Conservation (phyloP, 2,329 filamentous ascomycete genomes). For the Diaporthe citriasiana region DNA sequence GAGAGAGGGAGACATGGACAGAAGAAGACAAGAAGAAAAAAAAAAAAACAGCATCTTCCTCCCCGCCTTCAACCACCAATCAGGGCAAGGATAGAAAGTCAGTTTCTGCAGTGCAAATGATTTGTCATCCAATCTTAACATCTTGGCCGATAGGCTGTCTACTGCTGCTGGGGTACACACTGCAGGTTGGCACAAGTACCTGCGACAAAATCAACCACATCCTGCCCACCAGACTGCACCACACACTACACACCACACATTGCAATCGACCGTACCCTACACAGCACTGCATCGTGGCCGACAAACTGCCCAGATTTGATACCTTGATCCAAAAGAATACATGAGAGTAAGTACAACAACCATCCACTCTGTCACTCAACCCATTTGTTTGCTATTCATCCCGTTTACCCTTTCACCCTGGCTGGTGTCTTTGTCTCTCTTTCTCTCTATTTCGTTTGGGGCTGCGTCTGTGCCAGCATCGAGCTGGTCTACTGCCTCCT, state of each 20-base stretch:
- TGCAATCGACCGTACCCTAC: not conserved
- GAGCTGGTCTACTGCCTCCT: not conserved
- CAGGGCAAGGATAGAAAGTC: not conserved
- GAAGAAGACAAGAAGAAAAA: not conserved
- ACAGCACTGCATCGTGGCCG: not conserved
- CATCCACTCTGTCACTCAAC: not conserved
- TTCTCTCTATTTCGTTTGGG: not conserved
- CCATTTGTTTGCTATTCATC: not conserved
- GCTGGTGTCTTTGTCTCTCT: not conserved
- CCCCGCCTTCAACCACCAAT: not conserved
- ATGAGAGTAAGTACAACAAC: slow-evolving; percentile 28
- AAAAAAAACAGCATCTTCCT: not conserved
- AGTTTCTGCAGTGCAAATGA: too few relatives aligned
- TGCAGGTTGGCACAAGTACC: slow-evolving; percentile 14
- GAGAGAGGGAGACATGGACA: not conserved
- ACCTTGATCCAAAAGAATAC: slow-evolving; percentile 1
- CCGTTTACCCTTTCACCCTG: not conserved
- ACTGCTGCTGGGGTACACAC: not conserved
- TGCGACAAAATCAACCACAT: slow-evolving; percentile 17
- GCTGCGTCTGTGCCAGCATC: not conserved
- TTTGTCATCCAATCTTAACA: not conserved
- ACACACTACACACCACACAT: not conserved
- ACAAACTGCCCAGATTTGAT: not conserved
- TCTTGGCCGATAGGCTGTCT: slow-evolving; percentile 10
- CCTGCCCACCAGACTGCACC: not conserved